Evolutionary conservation across 148 eudicot species (phyloP), one percentile per base, ranked within the genome.

Genomic region (Nyssa sinensis): DNA sequence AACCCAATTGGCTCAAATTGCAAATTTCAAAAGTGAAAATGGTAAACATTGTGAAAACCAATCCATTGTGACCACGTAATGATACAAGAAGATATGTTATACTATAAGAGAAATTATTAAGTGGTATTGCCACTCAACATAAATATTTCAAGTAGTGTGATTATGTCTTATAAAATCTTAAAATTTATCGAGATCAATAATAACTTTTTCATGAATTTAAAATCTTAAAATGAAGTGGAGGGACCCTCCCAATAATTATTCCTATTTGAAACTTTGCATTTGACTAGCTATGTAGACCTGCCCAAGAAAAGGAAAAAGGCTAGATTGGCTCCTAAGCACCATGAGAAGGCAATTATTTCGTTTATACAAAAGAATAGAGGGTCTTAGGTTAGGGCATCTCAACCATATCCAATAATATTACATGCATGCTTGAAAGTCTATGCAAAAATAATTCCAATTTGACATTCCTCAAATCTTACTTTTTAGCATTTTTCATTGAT

Each of bases 1-100:
- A 34, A 64, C 16, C 66, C 66, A 63, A 31, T 2, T 63, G 25
- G 66, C 17, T 61, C 67, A 64, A 34, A 24, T 66, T 67, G 41
- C 32, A 41, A 37, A 16, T n/a, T 3, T 3, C 9, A 4, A 37
- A 37, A 37, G 4, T 37, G 44, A 37, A 37, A 9, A 37, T 37
- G 44, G 9, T 37, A n/a, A n/a, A n/a, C n/a, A n/a, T n/a, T n/a
- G n/a, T n/a, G n/a, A n/a, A n/a, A n/a, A n/a, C n/a, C n/a, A n/a
- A n/a, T n/a, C n/a, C n/a, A n/a, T n/a, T n/a, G n/a, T n/a, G n/a
- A n/a, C n/a, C n/a, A n/a, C n/a, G n/a, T n/a, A n/a, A n/a, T n/a
- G n/a, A n/a, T n/a, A n/a, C n/a, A n/a, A n/a, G n/a, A n/a, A n/a
- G n/a, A n/a, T n/a, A n/a, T n/a, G n/a, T n/a, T n/a, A n/a, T n/a